Conservation (phyloP, 257 asterid species). For the Nyctanthes arbortristis region DNA sequence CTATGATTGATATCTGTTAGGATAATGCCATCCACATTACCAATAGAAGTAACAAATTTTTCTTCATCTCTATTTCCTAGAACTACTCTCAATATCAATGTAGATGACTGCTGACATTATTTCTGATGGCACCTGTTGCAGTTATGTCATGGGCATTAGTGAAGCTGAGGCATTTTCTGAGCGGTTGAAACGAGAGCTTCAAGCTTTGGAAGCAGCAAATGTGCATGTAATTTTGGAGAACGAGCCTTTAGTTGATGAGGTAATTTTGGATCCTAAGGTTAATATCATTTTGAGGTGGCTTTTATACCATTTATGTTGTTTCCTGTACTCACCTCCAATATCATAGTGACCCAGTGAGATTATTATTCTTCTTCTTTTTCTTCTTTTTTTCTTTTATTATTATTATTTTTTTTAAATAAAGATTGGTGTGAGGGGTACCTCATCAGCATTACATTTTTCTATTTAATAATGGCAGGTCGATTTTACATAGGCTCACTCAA, state of each 20-base stretch:
- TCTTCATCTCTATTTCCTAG: too few relatives aligned
- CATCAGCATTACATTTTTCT: slow-evolving; percentile 7
- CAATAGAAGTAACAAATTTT: too few relatives aligned
- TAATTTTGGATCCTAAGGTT: slow-evolving; percentile 27
- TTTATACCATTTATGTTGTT: slow-evolving; percentile 11
- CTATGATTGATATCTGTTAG: too few relatives aligned
- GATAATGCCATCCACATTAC: too few relatives aligned
- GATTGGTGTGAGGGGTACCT: slow-evolving; percentile 7
- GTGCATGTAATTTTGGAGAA: slow-evolving; percentile 97
- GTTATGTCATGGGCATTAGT: slow-evolving; percentile 97
- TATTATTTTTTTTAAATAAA: not conserved
- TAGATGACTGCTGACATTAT: slow-evolving; percentile 18
- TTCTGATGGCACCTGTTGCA: slow-evolving; percentile 41
- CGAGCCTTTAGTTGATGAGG: slow-evolving; percentile 84
- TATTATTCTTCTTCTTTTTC: not conserved
- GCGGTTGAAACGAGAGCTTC: slow-evolving; percentile 93
- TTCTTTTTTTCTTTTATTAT: not conserved
- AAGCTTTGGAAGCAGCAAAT: slow-evolving; percentile 98
- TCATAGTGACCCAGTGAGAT: slow-evolving; percentile 10
- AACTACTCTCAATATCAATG: slow-evolving; percentile 13
- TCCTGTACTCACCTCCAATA: slow-evolving; percentile 12
- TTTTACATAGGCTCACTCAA: slow-evolving; percentile 9
- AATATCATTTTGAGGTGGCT: slow-evolving; percentile 20
- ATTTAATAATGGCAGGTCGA: slow-evolving; percentile 17
- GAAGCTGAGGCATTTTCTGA: slow-evolving; percentile 99